These are phyloP conservation scores for Podospora tetraspora DNA, from an alignment of 495 filamentous ascomycete genomes.

Conservation along the genomic window DNA sequence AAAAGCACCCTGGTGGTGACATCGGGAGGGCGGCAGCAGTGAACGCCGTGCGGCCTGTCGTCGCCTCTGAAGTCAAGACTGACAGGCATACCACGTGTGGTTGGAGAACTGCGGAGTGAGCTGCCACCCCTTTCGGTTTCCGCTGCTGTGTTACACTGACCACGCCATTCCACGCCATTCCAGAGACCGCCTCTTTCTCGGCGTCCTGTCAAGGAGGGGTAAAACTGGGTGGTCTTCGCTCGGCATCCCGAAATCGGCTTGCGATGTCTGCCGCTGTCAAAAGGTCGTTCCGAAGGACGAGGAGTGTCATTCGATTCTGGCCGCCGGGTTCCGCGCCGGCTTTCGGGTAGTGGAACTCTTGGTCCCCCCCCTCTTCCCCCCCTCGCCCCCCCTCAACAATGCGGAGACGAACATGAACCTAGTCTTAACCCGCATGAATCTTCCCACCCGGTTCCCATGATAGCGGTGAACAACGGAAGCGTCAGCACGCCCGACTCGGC, in stretches of 20 bases:
- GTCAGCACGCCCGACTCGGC: background rate
- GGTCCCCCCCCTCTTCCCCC: background rate
- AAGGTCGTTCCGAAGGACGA: background rate
- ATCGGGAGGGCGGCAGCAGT: background rate
- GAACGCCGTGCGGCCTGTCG: background rate
- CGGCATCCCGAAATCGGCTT: conserved; percentile 33
- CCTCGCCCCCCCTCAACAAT: background rate
- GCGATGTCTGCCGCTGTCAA: background rate
- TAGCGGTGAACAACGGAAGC: background rate
- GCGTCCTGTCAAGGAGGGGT: conserved; percentile 20
- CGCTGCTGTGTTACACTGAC: conserved; percentile 25
- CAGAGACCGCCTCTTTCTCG: conserved; percentile 10
- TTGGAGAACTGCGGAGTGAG: conserved; percentile 19
- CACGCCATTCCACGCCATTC: conserved; percentile 6
- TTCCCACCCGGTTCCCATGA: background rate
- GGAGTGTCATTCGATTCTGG: background rate
- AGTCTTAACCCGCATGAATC: background rate
- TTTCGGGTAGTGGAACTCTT: background rate
- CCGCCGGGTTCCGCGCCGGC: background rate
- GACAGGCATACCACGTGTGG: conserved; percentile 28
- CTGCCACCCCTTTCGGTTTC: conserved; percentile 18
- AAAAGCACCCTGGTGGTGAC: background rate
- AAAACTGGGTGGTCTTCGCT: conserved; percentile 12
- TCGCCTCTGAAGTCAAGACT: background rate
- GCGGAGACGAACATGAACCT: background rate